Base-by-base conservation (phyloP, 371 early-diverging fungal species). In the Cokeromyces recurvatus region DNA sequence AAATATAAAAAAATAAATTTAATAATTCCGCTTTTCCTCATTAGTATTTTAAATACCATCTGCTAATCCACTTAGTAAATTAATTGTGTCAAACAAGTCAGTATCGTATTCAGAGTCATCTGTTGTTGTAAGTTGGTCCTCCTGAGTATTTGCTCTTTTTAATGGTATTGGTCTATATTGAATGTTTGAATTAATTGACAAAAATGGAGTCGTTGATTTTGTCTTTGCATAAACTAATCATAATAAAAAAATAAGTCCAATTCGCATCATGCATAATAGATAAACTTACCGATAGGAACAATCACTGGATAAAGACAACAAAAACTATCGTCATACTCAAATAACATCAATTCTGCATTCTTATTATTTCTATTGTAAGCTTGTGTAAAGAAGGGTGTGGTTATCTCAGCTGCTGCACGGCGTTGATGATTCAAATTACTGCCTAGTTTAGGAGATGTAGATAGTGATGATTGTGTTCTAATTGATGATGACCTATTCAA, bases 41-140 rank as follows among this genome's bases (percentile, higher is more conserved):
- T 29, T 29, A n/a, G n/a, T n/a, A n/a, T n/a, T n/a, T n/a, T n/a
- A n/a, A n/a, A n/a, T 63, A 79, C 82, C 83, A 55, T 80, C 78
- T 1, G 59, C 57, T 24, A 84, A 44, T 14, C 84, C 81, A 42
- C 74, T 67, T 35, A 84, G 42, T 11, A 84, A 53, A 50, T 84
- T 80, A 25, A 81, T 70, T 20, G 78, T 80, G 32, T 71, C 78
- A 62, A 80, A 84, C 36, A 74, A 51, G 14, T 81, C 81, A 8
- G 63, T 43, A 38, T 79, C 76, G 55, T 79, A 81, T 46, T 67
- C 68, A 16, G 71, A 64, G 27, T 67, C 64, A 39, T 78, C 78
- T 12, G 12, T 21, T n/a, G 20, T 40, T 14, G 34, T 56, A n/a
- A n/a, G n/a, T 15, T 48, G 45, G 9, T 44, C 45, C 0, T 20